A percentile compares a stretch with the other conserved stretches of the same genome.
Evolutionary conservation across 208 protist genomes (phyloP).

Genomic region (Paratrypanosoma confusum): DNA sequence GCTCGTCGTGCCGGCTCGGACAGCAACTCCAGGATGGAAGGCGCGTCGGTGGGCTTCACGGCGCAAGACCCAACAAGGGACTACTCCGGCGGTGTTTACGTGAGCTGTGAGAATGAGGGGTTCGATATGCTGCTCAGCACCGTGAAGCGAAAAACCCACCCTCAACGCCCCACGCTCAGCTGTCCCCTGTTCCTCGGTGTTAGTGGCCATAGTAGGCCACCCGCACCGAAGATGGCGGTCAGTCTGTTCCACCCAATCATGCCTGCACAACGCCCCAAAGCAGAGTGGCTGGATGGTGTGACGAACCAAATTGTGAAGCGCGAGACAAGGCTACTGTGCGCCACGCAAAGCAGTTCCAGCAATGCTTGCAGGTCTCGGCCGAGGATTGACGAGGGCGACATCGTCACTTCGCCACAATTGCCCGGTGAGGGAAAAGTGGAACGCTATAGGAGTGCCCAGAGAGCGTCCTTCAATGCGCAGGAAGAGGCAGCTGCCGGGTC

Average conservation of each 20-base stretch:
- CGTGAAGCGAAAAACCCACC: slow-evolving; percentile 28
- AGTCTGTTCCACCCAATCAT: slow-evolving; percentile 50
- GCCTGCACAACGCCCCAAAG: slow-evolving; percentile 9
- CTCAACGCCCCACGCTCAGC: slow-evolving; percentile 32
- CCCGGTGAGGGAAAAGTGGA: too few species aligned
- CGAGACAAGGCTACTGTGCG: slow-evolving; percentile 21
- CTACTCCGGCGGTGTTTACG: slow-evolving; percentile 7
- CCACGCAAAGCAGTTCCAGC: too few species aligned
- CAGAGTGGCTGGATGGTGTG: slow-evolving; percentile 31
- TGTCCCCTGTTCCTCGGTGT: slow-evolving; percentile 30
- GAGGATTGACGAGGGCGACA: too few species aligned
- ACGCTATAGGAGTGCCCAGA: too few species aligned
- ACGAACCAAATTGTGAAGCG: slow-evolving; percentile 37
- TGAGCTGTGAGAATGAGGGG: neutral
- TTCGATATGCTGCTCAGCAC: slow-evolving; percentile 21
- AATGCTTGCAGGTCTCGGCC: too few species aligned
- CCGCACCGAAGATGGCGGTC: slow-evolving; percentile 50
- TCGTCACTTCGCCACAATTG: too few species aligned
- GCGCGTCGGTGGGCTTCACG: too few species aligned
- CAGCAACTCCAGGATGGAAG: too few species aligned
- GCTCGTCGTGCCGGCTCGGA: too few species aligned
- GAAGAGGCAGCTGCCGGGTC: too few species aligned
- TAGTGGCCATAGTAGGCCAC: slow-evolving; percentile 7
- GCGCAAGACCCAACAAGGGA: neutral
- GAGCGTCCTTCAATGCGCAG: too few species aligned